Evolutionary conservation across 805 yeast genomes (phyloP), one percentile per base, ranked within the genome.

Genomic region (Cyberlindnera nakhonratchasimensis): DNA sequence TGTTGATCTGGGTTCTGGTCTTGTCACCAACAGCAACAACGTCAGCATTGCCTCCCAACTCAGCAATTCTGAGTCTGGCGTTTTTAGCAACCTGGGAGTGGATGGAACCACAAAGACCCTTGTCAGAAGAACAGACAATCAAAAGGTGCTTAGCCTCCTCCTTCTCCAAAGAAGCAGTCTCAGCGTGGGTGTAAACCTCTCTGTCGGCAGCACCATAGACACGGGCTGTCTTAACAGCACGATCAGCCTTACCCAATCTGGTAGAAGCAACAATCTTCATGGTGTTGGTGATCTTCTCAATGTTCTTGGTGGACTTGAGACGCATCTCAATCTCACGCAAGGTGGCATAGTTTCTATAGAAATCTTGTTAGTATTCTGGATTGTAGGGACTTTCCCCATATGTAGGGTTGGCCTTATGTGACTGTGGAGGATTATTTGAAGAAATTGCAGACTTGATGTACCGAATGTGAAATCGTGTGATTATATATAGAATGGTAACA

Each of bases 221-320:
- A 67, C 95, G 82, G 38, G 97, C 84, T 38, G 86, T 78, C 55
- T 75, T 72, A 89, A 89, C 91, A 48, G 97, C 96, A 69, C 83
- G 86, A 72, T 89, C 96, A 49, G 99, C 99, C 72, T 86, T 89
- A 66, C 80, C 76, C 67, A 93, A 80, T 74, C 96, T 85, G 58
- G 99, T 93, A 31, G 98, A 91, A 31, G 99, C 99, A 62, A 93
- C 99, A 71, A 93, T 84, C 78, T 90, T 93, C 98, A 93, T 93
- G 70, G 99, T 93, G 74, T 93, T 93, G 73, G 99, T 93, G 74
- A 93, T 93, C 77, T 93, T 93, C 75, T 93, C 97, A 69, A 93
- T 91, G 79, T 93, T 93, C 78, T 91, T 93, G 69, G 93, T 93
- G 54, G 97, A 88, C 77, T 93, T 93, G 66, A 93, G 81, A 77